phyloP scores from a whole-genome alignment of 2,329 filamentous ascomycete genomes.

The Cercospora sojina region DNA sequence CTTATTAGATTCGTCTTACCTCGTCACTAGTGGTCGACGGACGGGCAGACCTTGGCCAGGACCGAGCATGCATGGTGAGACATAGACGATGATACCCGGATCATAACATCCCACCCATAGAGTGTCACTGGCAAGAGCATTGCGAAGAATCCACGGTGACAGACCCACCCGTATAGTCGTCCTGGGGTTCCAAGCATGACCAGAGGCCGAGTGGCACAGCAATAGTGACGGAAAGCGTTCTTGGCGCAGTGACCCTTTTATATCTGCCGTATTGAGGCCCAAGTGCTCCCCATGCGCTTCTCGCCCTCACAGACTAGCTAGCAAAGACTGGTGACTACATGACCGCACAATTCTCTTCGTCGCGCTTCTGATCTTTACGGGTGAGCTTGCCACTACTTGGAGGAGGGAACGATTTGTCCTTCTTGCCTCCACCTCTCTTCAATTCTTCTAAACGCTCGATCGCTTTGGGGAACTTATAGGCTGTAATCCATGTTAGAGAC shows the following conservation, averaged over 20 bases:
- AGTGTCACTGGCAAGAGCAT: background rate
- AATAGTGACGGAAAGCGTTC: background rate
- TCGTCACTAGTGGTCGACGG: background rate
- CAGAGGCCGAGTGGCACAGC: background rate
- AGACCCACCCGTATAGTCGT: background rate
- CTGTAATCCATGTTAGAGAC: constrained; percentile 47
- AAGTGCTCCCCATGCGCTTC: background rate
- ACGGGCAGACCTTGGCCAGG: background rate
- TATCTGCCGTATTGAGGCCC: background rate
- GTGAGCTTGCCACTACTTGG: constrained; percentile 71
- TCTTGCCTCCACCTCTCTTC: constrained; percentile 71
- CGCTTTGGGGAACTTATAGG: constrained; percentile 92
- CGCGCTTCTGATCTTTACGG: constrained; percentile 76
- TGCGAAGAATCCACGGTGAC: background rate
- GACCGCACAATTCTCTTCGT: constrained; percentile 82
- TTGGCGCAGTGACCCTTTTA: background rate
- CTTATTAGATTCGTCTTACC: constrained; percentile 10
- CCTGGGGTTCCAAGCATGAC: background rate
- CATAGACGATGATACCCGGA: background rate
- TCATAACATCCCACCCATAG: background rate
- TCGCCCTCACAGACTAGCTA: background rate
- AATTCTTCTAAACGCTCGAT: constrained; percentile 90
- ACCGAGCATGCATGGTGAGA: background rate
- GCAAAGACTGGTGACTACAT: constrained; percentile 57
- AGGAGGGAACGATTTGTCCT: constrained; percentile 29